These are phyloP conservation scores for Cadophora sp. DNA, from an alignment of 2,329 filamentous ascomycete species.

Conservation along the genomic window DNA sequence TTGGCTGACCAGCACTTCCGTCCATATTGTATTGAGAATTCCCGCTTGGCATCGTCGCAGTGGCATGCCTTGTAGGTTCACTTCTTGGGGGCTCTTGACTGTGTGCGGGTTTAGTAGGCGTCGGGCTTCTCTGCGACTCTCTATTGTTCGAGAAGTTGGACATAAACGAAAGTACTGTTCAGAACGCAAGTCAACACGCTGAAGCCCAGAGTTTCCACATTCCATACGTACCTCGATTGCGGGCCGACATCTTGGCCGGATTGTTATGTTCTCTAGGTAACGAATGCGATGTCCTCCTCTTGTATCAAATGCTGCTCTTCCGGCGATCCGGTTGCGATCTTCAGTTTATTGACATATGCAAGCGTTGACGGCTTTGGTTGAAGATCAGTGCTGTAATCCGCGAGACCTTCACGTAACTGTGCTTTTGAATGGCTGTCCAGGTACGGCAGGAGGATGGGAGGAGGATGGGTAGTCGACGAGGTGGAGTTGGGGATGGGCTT, in stretches of 20 bases:
- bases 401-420: constrained; percentile 5
- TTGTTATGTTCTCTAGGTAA: constrained; percentile 25
- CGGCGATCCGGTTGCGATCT: constrained; percentile 36
- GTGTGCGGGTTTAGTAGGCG: constrained; percentile 40
- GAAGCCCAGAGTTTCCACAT: neutral
- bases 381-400: neutral
- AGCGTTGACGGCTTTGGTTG: constrained; percentile 6
- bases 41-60: constrained; percentile 20
- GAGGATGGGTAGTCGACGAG: neutral
- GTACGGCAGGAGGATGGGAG: neutral
- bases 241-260: constrained; percentile 43
- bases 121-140: constrained; percentile 45
- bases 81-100: constrained; percentile 33
- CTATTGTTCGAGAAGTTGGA: constrained; percentile 71
- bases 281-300: constrained; percentile 27
- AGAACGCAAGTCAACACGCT: constrained; percentile 20
- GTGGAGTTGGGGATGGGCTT: neutral
- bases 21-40: constrained; percentile 31
- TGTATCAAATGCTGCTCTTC: constrained; percentile 20
- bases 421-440: too few relatives aligned
- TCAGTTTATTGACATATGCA: constrained; percentile 30
- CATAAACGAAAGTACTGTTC: constrained; percentile 85
- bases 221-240: constrained; percentile 44
- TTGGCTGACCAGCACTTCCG: constrained; percentile 41
- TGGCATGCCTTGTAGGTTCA: constrained; percentile 50